Evolutionary conservation across 2,329 filamentous ascomycete genomes (phyloP), one percentile per base, ranked within the genome.

Genomic region (Xylaria sp.): DNA sequence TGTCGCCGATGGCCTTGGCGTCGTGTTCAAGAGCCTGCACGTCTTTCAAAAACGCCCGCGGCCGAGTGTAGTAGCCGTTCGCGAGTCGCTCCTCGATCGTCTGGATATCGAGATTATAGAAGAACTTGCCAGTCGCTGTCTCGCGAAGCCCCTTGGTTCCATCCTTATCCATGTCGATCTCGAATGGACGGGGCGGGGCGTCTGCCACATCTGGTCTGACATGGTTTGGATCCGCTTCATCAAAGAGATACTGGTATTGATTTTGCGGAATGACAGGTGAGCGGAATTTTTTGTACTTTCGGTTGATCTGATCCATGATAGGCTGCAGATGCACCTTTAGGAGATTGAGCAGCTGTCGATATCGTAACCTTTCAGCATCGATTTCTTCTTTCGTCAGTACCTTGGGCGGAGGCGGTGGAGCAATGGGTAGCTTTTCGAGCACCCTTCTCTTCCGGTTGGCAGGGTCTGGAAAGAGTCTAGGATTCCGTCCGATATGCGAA

Each of bases 281-380:
- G 56, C 92, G 84, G 74, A 97, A 97, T 63, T 91, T 91, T 69
- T 88, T 90, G 75, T 96, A 96, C 69, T 89, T 92, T 57, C 82
- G 80, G 71, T 96, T 94, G 69, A 99, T 91, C 73, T 97, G 91
- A 63, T 99, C 93, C 92, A 99, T 97, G 63, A 97, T 91, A 1
- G 91, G 91, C 71, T 97, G 92, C 50, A 99, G 85, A 48, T 88
- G 80, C 38, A 96, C 86, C 76, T 97, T 99, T 61, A 99, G 78
- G 54, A 88, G 78, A 69, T 97, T 97, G 49, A 97, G 80, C 9
- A 88, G 84, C 60, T 93, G 86, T 44, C 91, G 87, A 67, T 99
- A 95, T 58, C 85, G 84, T 72, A 91, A 89, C 72, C 89, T 89
- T 69, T 93, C 86, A 2, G 83, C 84, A 69, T 91, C 92, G 54